Evolutionary conservation across 495 filamentous ascomycete species (phyloP).

Genomic region (Melanomma pulvis-pyrius): DNA sequence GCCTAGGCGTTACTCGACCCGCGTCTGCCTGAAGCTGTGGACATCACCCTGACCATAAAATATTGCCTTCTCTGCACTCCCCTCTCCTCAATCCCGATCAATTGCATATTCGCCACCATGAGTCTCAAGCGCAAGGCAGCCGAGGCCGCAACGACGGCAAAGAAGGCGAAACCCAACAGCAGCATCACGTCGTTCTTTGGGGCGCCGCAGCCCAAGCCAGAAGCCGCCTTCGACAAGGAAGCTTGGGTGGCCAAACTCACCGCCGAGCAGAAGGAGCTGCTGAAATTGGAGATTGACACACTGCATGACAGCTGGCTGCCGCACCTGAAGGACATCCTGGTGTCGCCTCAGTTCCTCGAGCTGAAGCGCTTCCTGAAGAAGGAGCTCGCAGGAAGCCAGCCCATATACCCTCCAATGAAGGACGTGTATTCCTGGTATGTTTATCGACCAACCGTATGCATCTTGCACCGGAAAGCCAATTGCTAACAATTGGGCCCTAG

Average conservation of each 20-base stretch:
- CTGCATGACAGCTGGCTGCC: constrained; percentile 88
- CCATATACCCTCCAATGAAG: constrained; percentile 78
- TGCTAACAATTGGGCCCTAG: constrained; percentile 47
- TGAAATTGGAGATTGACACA: constrained; percentile 88
- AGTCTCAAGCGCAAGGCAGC: constrained; percentile 71
- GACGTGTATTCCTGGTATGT: constrained; percentile 94
- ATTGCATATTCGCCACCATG: constrained; percentile 40
- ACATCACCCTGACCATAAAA: constrained; percentile 12
- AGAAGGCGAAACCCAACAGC: constrained; percentile 72
- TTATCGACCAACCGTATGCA: background rate
- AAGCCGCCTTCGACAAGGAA: constrained; percentile 75
- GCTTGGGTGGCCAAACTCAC: constrained; percentile 82
- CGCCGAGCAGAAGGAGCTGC: constrained; percentile 75
- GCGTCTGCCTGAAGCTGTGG: constrained; percentile 10
- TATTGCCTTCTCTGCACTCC: background rate
- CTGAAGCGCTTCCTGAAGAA: constrained; percentile 84
- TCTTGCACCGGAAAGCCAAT: background rate
- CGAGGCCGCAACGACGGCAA: constrained; percentile 54
- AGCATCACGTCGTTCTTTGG: constrained; percentile 71
- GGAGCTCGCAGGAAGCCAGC: constrained; percentile 72
- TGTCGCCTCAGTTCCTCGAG: constrained; percentile 74
- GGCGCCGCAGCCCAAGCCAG: constrained; percentile 50
- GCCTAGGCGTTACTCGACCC: background rate
- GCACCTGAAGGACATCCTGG: constrained; percentile 80
- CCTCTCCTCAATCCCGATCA: constrained; percentile 15